Evolutionary conservation across 768 basidiomycete species (phyloP).

Genomic region (Rhodotorula diobovata): DNA sequence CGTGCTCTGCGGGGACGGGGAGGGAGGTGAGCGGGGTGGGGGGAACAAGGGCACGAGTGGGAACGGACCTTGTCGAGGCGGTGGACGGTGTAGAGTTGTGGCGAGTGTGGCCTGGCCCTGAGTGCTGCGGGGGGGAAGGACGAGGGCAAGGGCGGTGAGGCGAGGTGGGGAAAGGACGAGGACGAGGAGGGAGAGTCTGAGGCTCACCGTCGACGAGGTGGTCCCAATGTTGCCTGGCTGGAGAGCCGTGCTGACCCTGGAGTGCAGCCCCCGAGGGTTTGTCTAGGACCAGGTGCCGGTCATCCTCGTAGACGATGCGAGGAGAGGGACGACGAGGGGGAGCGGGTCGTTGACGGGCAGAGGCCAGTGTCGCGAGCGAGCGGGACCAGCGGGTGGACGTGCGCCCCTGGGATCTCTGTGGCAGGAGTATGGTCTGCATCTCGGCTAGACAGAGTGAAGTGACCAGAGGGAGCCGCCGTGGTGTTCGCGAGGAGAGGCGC

Average conservation of each 20-base stretch:
- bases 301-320: conserved; percentile 14
- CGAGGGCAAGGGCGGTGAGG: not conserved
- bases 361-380: not conserved
- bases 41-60: not conserved
- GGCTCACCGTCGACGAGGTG: conserved; percentile 6
- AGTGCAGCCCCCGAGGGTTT: conserved; percentile 19
- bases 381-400: no score
- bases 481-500: not conserved
- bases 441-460: no score
- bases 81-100: conserved; percentile 10
- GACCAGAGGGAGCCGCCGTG: no score
- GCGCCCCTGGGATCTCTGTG: no score
- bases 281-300: conserved; percentile 22
- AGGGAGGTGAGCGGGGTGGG: no score
- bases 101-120: not conserved
- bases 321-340: not conserved
- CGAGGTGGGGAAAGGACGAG: not conserved
- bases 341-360: not conserved
- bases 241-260: conserved; percentile 23
- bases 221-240: conserved; percentile 12
- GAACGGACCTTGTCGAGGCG: conserved; percentile 32
- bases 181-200: not conserved
- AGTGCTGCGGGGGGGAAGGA: not conserved
- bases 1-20: not conserved
- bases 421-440: no score